phyloP scores from a whole-genome alignment of 176 grass and related monocot genomes.

The Hsuehochloa calcarea region DNA sequence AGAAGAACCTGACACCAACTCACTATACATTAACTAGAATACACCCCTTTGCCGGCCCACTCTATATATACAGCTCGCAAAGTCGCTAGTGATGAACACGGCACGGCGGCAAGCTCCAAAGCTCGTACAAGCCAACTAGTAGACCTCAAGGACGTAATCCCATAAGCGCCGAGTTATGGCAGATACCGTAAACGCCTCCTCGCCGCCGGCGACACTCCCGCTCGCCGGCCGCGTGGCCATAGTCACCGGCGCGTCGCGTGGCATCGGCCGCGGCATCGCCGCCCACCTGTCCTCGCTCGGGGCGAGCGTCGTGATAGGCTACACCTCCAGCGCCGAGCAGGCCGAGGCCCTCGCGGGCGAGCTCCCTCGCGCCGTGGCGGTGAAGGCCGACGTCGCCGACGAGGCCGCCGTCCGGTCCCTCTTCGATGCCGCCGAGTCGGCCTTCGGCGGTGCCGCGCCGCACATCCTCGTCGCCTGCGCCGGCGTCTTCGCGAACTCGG shows the following conservation, averaged over 20 bases:
- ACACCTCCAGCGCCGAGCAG: slow-evolving; percentile 25
- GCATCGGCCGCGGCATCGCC: slow-evolving; percentile 43
- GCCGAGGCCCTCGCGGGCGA: slow-evolving; percentile 22
- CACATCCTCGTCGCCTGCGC: slow-evolving; percentile 49
- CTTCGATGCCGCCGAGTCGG: slow-evolving; percentile 39
- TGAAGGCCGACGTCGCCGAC: slow-evolving; percentile 14
- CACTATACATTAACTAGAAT: no score
- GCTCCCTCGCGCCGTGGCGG: slow-evolving; percentile 29
- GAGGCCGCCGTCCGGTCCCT: slow-evolving; percentile 28
- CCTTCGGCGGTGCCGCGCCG: slow-evolving; percentile 37
- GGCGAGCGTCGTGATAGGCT: slow-evolving; percentile 48
- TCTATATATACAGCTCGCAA: no score
- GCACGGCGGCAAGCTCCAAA: no score
- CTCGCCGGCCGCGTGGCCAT: slow-evolving; percentile 46
- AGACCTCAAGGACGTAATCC: no score
- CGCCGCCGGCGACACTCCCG: not conserved
- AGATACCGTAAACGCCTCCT: no score
- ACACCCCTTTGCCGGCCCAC: no score
- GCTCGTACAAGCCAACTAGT: no score
- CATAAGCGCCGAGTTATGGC: no score
- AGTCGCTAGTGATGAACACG: no score
- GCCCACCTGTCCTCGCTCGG: slow-evolving; percentile 50
- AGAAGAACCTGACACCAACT: no score
- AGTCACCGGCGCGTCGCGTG: slow-evolving; percentile 36
- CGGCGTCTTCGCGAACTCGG: slow-evolving; percentile 3